Evolutionary conservation across 1,284 basidiomycete genomes (phyloP), one percentile per base, ranked within the genome.

Genomic region (Apiotrichum sp.): DNA sequence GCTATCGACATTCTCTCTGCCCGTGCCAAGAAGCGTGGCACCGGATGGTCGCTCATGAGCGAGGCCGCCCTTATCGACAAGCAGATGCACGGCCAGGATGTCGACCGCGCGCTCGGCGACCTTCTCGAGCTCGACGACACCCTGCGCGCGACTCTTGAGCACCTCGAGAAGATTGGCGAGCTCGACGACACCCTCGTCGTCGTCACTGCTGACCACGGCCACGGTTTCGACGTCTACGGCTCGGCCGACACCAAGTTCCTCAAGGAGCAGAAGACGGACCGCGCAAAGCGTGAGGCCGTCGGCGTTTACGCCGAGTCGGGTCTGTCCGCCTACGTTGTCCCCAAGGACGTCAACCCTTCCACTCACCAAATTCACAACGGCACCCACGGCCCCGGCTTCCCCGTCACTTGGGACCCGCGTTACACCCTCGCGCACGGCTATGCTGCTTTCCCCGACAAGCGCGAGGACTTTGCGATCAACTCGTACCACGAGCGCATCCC

Each of bases 71-170:
- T 71, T 8, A 70, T 71, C 51, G 77, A 77, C 71, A 77, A 77
- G 65, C 65, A 74, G 67, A 71, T 75, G 68, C 75, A 77, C 67
- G 70, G 69, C 13, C 68, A 72, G 52, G 73, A 75, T 56, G 70
- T 76, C 44, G 71, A 77, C 55, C 73, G 76, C 16, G 76, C 77
- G 9, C 69, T 77, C 14, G 78, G 77, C 10, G 78, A 79, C 47
- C 68, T 78, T 7, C 72, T 78, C 52, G 77, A 79, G 64, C 70
- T 78, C 43, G 77, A 79, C 64, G 71, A 77, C 62, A 76, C 76
- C 5, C 55, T 79, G 42, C 67, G 70, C 42, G 72, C 73, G 4
- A 73, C 72, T 8, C 59, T 78, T n/a, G 58, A 67, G 42, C 74
- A 74, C 61, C 69, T 78, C 56, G 66, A 71, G 58, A 58, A 74